Conservation (phyloP, 768 basidiomycete species). For the Amanita exitialis region DNA sequence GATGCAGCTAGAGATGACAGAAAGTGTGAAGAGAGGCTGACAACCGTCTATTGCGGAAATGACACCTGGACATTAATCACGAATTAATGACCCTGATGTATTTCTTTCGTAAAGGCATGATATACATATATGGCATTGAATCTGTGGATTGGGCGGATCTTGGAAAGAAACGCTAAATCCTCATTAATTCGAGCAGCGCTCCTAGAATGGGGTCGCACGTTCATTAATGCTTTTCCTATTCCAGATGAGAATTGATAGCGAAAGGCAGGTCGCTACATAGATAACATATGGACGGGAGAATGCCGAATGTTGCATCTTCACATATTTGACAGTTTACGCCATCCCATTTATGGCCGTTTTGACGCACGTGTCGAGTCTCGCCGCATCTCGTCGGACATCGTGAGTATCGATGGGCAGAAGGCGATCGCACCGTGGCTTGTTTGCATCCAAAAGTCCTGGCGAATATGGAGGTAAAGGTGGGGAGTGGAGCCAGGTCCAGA, state of each 20-base stretch:
- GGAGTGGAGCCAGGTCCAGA: background rate
- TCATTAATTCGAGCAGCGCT: background rate
- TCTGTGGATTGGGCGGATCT: background rate
- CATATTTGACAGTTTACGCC: background rate
- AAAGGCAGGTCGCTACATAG: background rate
- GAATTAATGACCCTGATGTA: background rate
- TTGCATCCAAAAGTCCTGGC: background rate
- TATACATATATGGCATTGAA: background rate
- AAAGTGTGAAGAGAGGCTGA: background rate
- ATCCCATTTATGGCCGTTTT: background rate
- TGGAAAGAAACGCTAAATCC: no score
- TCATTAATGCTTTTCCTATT: constrained; percentile 1
- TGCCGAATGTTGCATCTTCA: background rate
- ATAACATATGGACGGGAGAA: background rate
- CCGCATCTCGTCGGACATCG: background rate
- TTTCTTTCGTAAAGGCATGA: background rate
- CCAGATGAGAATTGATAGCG: background rate
- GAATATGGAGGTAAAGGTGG: background rate
- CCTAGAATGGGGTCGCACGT: background rate
- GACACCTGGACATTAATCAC: background rate
- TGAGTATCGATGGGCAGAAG: background rate
- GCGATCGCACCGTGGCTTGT: background rate
- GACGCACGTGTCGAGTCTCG: background rate
- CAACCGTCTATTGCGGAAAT: background rate
- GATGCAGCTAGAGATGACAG: background rate